A percentile compares a stretch with the other conserved stretches of the same genome.
These are phyloP conservation scores for Penicillium cinerascens DNA, from an alignment of 495 filamentous ascomycete genomes.

Conservation along the genomic window DNA sequence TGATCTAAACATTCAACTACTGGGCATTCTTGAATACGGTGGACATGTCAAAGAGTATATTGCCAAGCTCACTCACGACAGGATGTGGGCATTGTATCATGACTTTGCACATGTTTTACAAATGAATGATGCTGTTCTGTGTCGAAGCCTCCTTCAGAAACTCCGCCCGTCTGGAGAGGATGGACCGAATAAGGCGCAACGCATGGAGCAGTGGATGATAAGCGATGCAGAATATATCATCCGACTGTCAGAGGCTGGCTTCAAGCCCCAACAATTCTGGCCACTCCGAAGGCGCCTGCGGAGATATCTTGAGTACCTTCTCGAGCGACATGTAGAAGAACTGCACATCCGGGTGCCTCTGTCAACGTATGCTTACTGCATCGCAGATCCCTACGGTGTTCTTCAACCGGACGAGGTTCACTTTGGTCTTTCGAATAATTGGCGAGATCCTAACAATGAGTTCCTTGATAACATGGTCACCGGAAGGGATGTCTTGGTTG, in stretches of 20 bases:
- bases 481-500: constrained; percentile 75
- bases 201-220: constrained; percentile 35
- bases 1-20: constrained; percentile 70
- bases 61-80: constrained; percentile 53
- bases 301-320: constrained; percentile 48
- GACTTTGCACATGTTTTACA: constrained; percentile 59
- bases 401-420: constrained; percentile 75
- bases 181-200: constrained; percentile 16
- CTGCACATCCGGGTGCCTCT: constrained; percentile 68
- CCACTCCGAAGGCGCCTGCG: constrained; percentile 58
- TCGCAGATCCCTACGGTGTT: constrained; percentile 71
- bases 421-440: constrained; percentile 66
- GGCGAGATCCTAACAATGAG: constrained; percentile 54
- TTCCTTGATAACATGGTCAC: constrained; percentile 60
- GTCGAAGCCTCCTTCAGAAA: constrained; percentile 39
- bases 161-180: constrained; percentile 28
- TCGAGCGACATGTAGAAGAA: constrained; percentile 55
- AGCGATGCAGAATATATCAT: constrained; percentile 36
- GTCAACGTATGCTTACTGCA: constrained; percentile 78
- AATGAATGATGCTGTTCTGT: constrained; percentile 31
- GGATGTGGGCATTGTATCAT: constrained; percentile 44
- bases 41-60: constrained; percentile 57
- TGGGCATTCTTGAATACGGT: constrained; percentile 70
- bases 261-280: constrained; percentile 54
- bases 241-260: constrained; percentile 54